Evolutionary conservation across 1,284 basidiomycete genomes (phyloP).

Genomic region (Pholiota adiposa): DNA sequence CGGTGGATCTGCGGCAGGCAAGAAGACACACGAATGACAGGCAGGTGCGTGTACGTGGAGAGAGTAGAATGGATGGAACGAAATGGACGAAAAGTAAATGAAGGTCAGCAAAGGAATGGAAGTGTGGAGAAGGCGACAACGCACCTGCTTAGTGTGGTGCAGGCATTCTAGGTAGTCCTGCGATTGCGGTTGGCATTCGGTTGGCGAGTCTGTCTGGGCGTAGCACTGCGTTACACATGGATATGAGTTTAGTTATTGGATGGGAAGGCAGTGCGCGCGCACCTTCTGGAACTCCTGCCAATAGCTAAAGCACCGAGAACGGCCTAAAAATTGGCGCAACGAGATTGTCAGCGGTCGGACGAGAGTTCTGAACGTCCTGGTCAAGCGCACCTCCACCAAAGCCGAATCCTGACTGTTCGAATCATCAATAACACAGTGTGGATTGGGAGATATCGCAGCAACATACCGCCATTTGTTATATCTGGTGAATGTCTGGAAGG

Average conservation of each 20-base stretch:
- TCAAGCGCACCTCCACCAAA: conserved; percentile 40
- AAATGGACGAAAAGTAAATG: conserved; percentile 10
- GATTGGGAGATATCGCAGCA: conserved; percentile 17
- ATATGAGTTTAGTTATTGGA: not conserved
- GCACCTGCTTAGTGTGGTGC: conserved; percentile 90
- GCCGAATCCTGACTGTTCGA: conserved; percentile 44
- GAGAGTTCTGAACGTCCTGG: conserved; percentile 1
- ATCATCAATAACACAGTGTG: conserved; percentile 7
- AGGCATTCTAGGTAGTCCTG: conserved; percentile 96
- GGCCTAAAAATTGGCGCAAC: conserved; percentile 51
- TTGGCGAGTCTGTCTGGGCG: conserved; percentile 77
- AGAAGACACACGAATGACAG: not conserved
- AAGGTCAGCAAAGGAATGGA: not conserved
- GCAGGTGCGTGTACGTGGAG: not conserved
- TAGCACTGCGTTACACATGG: conserved; percentile 75
- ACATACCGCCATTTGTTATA: conserved; percentile 42
- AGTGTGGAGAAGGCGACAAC: conserved; percentile 16
- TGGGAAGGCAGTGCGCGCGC: not conserved
- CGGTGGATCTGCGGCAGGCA: conserved; percentile 61
- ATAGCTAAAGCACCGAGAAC: conserved; percentile 88
- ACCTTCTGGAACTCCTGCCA: conserved; percentile 94
- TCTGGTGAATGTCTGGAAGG: conserved; percentile 11
- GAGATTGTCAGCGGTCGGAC: not conserved
- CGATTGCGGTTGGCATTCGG: conserved; percentile 73
- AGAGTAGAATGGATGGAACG: not conserved